phyloP scores from a whole-genome alignment of 495 filamentous ascomycete genomes.

The Niebla homalea region DNA sequence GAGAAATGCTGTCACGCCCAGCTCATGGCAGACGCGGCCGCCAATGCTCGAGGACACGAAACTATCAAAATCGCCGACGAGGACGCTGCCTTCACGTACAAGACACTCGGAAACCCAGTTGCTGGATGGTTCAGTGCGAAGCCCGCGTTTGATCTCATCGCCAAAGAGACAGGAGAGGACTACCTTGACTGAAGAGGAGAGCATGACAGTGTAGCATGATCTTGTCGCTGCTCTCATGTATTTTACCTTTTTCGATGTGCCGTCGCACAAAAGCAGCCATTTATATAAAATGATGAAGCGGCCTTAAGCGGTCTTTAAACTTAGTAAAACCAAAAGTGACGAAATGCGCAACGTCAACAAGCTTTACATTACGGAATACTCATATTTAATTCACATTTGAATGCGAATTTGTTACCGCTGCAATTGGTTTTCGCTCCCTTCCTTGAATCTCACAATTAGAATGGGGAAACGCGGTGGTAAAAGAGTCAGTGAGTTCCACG shows the following conservation, averaged over 20 bases:
- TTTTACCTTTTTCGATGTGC: too few species aligned
- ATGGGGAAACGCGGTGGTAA: constrained; percentile 26
- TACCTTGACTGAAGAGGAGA: constrained; percentile 33
- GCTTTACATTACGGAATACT: too few species aligned
- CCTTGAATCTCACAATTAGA: not conserved
- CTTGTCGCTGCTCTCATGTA: too few species aligned
- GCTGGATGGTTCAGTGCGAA: constrained; percentile 62
- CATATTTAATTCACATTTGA: too few species aligned
- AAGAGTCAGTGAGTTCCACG: constrained; percentile 19
- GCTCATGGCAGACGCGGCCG: constrained; percentile 63
- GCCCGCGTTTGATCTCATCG: constrained; percentile 62
- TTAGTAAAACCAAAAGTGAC: too few species aligned
- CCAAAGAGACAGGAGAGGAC: constrained; percentile 46
- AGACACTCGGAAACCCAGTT: constrained; percentile 45
- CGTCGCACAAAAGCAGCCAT: too few species aligned
- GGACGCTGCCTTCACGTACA: constrained; percentile 55
- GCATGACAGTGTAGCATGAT: too few species aligned
- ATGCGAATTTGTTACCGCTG: too few species aligned
- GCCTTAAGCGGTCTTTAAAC: too few species aligned
- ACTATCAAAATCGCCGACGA: constrained; percentile 55
- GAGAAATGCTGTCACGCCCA: constrained; percentile 69
- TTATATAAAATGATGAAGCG: too few species aligned
- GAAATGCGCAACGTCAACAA: too few species aligned
- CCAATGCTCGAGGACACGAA: constrained; percentile 45
- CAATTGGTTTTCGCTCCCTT: too few species aligned